phyloP scores from a whole-genome alignment of 2,329 filamentous ascomycete genomes.

The Calonectria honghensis region DNA sequence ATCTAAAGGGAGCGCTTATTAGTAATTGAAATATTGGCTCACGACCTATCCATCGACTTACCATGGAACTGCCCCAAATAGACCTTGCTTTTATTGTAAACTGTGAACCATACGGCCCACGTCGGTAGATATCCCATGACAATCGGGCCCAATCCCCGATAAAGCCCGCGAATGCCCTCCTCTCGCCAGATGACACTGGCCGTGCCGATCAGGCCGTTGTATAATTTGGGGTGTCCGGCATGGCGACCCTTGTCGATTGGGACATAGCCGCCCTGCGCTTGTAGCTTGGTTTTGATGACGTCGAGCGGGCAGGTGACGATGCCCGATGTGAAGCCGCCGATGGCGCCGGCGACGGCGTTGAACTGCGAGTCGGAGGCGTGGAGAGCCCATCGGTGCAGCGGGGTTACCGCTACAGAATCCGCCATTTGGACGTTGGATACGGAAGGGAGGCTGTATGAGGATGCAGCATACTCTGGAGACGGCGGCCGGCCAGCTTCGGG shows the following conservation, averaged over 20 bases:
- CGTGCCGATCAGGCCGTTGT: slow-evolving; percentile 91
- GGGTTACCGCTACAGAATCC: slow-evolving; percentile 59
- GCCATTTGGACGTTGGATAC: slow-evolving; percentile 59
- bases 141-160: slow-evolving; percentile 94
- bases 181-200: slow-evolving; percentile 89
- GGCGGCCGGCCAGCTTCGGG: slow-evolving; percentile 57
- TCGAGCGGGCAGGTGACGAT: slow-evolving; percentile 97
- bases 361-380: slow-evolving; percentile 78
- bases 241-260: slow-evolving; percentile 69
- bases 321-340: slow-evolving; percentile 93
- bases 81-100: slow-evolving; percentile 92
- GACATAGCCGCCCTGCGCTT: slow-evolving; percentile 91
- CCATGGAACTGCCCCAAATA: slow-evolving; percentile 81
- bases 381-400: slow-evolving; percentile 74
- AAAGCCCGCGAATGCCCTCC: slow-evolving; percentile 92
- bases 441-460: slow-evolving; percentile 60
- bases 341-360: slow-evolving; percentile 89
- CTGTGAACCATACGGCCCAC: slow-evolving; percentile 98
- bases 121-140: slow-evolving; percentile 96
- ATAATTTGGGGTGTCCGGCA: slow-evolving; percentile 76
- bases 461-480: slow-evolving; percentile 61
- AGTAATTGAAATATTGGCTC: slow-evolving; percentile 32
- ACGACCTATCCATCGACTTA: slow-evolving; percentile 59
- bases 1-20: slow-evolving; percentile 66
- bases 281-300: slow-evolving; percentile 98